Evolutionary conservation across 495 filamentous ascomycete genomes (phyloP), one percentile per base, ranked within the genome.

Genomic region (Aspergillus ostianus): DNA sequence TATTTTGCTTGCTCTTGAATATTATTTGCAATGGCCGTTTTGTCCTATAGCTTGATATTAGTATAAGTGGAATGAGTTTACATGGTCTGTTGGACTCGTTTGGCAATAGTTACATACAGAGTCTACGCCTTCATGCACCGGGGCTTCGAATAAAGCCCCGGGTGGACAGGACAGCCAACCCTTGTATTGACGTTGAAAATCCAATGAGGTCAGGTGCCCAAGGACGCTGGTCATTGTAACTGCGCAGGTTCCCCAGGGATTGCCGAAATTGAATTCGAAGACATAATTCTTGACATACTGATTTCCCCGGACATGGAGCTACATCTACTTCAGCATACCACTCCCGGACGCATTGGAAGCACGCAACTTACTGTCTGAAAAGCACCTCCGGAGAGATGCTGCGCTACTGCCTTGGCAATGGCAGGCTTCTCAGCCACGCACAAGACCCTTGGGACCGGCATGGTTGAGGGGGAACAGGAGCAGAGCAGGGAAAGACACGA

Each of bases 341-440:
- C 18, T 8, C 54, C 36, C 36, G 19, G 20, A 19, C 20, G 7
- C 18, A n/a, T 51, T 75, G 58, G 47, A 62, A 58, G 50, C 17
- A 46, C 48, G 46, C 53, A 50, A 83, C 85, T 73, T 77, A 95
- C 92, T 45, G 81, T 85, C 70, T 83, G 82, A 55, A 87, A 81
- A 26, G 78, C 72, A 51, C 91, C 90, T 54, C 91, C 92, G 20
- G 88, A 87, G 51, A 98, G 81, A 76, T 97, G 93, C 53, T 85
- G 83, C 32, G 94, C 89, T 53, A 98, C 95, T 48, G 94, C 91
- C 74, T 92, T 96, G 53, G 94, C 89, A 58, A 98, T 98, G 36
- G 93, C 93, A 55, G 92, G 92, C 76, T 98, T 98, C 70, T 98
- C 94, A 57, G 94, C 94, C 63, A 98, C 92, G 69, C 95, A 98